Evolutionary conservation across 106 monocot genomes (phyloP), one percentile per base, ranked within the genome.

Genomic region (Chionographis japonica): DNA sequence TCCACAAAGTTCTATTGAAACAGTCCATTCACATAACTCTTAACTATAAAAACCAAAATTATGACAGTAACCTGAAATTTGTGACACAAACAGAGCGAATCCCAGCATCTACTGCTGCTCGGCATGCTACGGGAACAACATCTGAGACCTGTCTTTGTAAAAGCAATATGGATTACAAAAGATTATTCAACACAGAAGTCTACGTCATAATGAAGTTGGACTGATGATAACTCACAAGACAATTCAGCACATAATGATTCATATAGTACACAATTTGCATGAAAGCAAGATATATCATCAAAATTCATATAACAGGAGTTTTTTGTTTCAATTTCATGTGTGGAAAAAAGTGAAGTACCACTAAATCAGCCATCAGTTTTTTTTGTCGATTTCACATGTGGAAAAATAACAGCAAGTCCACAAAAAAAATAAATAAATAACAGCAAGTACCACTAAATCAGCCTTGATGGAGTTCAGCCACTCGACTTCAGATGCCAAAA

Each of bases 11-110:
- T n/a, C n/a, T n/a, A n/a, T n/a, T n/a, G n/a, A n/a, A n/a, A n/a
- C n/a, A 46, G 8, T 46, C 27, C 5, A 46, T 46, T 46, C 46
- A 2, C 14, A 67, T 54, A 13, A 13, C 16, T 35, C 10, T n/a
- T 37, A 67, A 27, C 12, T 49, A 6, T 52, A 11, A 2, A 52
- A 35, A 37, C 8, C 3, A 14, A 60, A 35, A 54, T 65, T 8
- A 52, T 58, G 61, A 4, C 40, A 65, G 27, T 69, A 42, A 92
- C 95, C 95, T 97, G 65, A 97, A 97, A 68, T 97, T 97, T 66
- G 92, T 89, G 38, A 97, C 92, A 83, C 95, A 97, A 51, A 97
- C 84, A 14, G 95, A 97, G 15, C 80, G 86, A 67, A 97, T 89
- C 16, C 92, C 89, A 51, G 86, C 92, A 89, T 97, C 92, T 50